Base-by-base conservation (phyloP, 371 early-diverging fungal genomes). In the Syncephalastrum monosporum region DNA sequence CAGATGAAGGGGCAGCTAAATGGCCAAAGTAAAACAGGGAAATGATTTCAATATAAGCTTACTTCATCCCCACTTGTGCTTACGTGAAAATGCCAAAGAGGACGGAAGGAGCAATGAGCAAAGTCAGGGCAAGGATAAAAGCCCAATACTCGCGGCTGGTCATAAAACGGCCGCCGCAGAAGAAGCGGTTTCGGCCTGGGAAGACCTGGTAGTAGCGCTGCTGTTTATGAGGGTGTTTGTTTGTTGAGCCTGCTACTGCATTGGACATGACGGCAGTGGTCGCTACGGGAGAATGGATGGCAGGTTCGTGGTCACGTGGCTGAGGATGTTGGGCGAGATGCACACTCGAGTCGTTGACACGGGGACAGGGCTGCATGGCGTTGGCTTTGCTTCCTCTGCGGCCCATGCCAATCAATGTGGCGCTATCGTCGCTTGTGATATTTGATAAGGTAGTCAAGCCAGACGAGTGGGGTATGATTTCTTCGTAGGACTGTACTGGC, bases 41-140 rank as follows among this genome's bases (percentile, higher is more conserved):
- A 5, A 24, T 55, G 25, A 14, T 38, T 25, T n/a, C 13, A 43
- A 44, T 47, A 10, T 12, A 33, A 12, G 10, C 10, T 5, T 12
- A 10, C 2, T 33, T 33, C 8, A 5, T 12, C 7, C 44, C 43
- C 25, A 19, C 42, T 1, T 29, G 13, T 43, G 70, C 82, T 69
- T 75, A 89, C 86, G 86, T 82, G 60, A 89, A 91, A 5, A 86
- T 76, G 29, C 81, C 67, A 64, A 92, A 93, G 24, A 93, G 67
- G 0, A 80, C 75, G 15, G 84, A 81, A 6, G 92, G 88, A 17
- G 74, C 75, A 1, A 79, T 43, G 23, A 94, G 61, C 50, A 94
- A 67, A n/a, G 80, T 57, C 13, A 90, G 47, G 0, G 92, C 87
- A 5, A 86, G 21, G 8, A 80, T 10, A 67, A 95, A 93, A 5